These are phyloP conservation scores for Aureobasidium sp. DNA, from an alignment of 2,329 filamentous ascomycete genomes.

Conservation along the genomic window DNA sequence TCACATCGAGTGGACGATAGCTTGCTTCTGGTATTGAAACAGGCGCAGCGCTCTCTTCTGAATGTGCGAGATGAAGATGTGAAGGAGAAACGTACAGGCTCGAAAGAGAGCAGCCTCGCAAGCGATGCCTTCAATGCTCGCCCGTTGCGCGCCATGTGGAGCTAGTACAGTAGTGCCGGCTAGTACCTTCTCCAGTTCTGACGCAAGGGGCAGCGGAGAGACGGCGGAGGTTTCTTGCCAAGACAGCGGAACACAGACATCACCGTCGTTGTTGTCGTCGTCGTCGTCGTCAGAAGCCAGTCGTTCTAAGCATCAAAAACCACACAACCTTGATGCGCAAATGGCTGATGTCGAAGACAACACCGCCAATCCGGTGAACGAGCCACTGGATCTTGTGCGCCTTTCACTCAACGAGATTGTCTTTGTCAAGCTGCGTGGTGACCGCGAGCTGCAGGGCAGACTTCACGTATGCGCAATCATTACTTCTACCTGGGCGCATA, in stretches of 20 bases:
- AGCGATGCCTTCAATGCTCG: constrained; percentile 6
- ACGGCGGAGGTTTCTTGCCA: not conserved
- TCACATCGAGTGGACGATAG: not conserved
- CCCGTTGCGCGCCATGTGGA: constrained; percentile 20
- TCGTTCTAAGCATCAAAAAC: not conserved
- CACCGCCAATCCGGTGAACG: constrained; percentile 71
- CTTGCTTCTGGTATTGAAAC: not conserved
- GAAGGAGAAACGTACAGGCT: not conserved
- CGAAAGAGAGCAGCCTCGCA: not conserved
- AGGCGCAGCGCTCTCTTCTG: not conserved
- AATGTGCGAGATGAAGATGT: not conserved
- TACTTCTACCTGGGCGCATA: not conserved
- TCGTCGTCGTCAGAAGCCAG: not conserved
- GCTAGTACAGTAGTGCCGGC: constrained; percentile 16
- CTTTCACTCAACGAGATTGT: constrained; percentile 96
- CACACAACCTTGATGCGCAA: constrained; percentile 18
- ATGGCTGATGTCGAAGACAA: constrained; percentile 87
- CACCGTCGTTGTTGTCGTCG: constrained; percentile 17
- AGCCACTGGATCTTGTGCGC: constrained; percentile 96
- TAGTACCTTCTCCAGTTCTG: constrained; percentile 15
- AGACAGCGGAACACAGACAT: too few relatives aligned
- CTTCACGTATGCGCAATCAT: constrained; percentile 73
- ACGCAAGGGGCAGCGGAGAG: constrained; percentile 15
- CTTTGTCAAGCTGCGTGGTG: constrained; percentile 96
- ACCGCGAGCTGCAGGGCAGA: constrained; percentile 94